These are phyloP conservation scores for Haematococcus lacustris DNA, from an alignment of 139 green algal genomes.

Conservation along the genomic window DNA sequence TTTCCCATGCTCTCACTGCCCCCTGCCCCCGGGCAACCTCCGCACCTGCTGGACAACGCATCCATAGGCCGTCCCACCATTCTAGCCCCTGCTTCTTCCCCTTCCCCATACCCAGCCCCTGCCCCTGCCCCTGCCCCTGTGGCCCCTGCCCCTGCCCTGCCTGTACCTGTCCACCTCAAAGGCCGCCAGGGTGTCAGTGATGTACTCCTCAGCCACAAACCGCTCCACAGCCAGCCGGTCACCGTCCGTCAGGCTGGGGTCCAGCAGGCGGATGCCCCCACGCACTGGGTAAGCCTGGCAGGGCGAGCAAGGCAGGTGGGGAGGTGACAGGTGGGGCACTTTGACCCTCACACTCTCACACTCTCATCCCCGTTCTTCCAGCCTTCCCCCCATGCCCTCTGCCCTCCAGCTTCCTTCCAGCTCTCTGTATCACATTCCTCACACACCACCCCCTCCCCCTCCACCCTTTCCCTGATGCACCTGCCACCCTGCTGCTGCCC, in stretches of 20 bases:
- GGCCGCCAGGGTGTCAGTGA: conserved; percentile 62
- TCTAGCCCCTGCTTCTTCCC: not conserved
- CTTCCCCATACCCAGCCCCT: not conserved
- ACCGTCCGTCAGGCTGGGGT: conserved; percentile 50
- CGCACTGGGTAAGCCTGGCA: conserved; percentile 48
- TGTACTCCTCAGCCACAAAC: conserved; percentile 73
- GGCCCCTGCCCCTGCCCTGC: not conserved
- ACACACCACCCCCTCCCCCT: too few species aligned
- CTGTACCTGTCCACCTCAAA: conserved; percentile 11
- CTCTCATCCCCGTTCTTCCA: too few species aligned
- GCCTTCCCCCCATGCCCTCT: too few species aligned
- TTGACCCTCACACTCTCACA: too few species aligned
- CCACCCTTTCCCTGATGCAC: too few species aligned
- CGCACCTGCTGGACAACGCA: not conserved
- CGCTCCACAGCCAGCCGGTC: conserved; percentile 53
- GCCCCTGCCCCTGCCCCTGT: not conserved
- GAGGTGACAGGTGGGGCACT: too few species aligned
- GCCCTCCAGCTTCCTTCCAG: too few species aligned
- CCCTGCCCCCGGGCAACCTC: too few species aligned
- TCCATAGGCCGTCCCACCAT: not conserved
- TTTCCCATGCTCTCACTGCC: too few species aligned
- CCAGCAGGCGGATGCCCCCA: conserved; percentile 63
- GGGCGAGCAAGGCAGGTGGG: too few species aligned
- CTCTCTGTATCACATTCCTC: too few species aligned
- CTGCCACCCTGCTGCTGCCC: too few species aligned